Conservation (phyloP, 2,329 filamentous ascomycete genomes). For the Xylariomycetidae sp. region DNA sequence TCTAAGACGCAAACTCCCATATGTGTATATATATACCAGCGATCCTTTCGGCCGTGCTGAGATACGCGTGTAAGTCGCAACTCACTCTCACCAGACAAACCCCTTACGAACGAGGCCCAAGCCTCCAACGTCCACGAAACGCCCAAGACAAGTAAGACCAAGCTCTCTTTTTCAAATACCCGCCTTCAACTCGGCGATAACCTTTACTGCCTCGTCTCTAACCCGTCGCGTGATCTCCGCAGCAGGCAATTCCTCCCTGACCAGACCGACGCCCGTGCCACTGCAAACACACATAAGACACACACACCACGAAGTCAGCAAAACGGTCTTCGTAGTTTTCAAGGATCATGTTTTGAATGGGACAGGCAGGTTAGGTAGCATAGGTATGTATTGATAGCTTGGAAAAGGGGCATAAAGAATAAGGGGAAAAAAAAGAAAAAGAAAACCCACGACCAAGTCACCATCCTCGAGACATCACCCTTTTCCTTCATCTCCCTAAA, state of each 20-base stretch:
- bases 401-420: background rate
- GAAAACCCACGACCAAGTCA: constrained; percentile 29
- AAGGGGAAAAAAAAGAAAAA: background rate
- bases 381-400: no score
- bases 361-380: no score
- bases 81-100: no score
- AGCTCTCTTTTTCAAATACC: background rate
- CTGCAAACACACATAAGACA: constrained; percentile 7
- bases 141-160: no score
- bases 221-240: constrained; percentile 23
- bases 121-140: no score
- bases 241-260: constrained; percentile 21
- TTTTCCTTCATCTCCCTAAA: constrained; percentile 18
- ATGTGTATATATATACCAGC: no score
- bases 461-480: constrained; percentile 22
- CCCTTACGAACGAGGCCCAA: no score
- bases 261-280: constrained; percentile 24
- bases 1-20: no score
- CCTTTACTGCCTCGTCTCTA: constrained; percentile 19
- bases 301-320: no score
- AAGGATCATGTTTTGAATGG: background rate
- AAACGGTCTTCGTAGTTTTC: no score
- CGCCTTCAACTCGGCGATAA: constrained; percentile 11
- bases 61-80: no score
- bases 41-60: no score